These are phyloP conservation scores for Acacia pycnantha DNA, from an alignment of 331 rosid species.

Conservation along the genomic window DNA sequence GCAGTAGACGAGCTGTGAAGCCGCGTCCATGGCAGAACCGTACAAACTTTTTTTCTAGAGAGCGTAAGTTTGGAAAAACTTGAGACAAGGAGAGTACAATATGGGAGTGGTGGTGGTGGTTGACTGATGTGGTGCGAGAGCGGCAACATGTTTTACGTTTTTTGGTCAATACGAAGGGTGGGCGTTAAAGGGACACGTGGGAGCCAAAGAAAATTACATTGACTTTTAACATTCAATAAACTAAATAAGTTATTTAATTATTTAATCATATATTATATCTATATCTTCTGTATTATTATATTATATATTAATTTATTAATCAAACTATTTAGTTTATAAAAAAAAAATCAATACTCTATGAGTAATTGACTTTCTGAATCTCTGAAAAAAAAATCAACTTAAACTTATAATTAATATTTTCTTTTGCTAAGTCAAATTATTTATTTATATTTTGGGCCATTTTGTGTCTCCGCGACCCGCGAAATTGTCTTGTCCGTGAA, in stretches of 20 bases:
- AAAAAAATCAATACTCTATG: too few species aligned
- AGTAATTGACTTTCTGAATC: too few species aligned
- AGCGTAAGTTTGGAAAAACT: conserved; percentile 2
- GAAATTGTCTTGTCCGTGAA: neutral
- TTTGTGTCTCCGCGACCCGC: neutral
- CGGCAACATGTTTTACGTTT: neutral
- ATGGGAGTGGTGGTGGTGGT: neutral
- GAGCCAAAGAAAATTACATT: neutral
- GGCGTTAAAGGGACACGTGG: neutral
- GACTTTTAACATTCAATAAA: too few species aligned
- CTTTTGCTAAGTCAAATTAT: neutral
- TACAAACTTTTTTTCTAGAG: conserved; percentile 3
- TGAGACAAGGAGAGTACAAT: neutral
- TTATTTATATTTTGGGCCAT: neutral
- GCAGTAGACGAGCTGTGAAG: conserved; percentile 62
- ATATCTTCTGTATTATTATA: too few species aligned
- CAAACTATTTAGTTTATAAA: too few species aligned
- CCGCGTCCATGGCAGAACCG: conserved; percentile 69
- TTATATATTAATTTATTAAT: neutral
- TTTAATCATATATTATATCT: too few species aligned
- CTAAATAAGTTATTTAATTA: too few species aligned
- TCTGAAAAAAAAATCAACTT: too few species aligned
- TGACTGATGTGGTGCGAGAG: neutral
- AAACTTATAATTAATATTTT: too few species aligned
- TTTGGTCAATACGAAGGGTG: neutral